Conservation (phyloP, 2,329 filamentous ascomycete species). For the Alternaria arbusti region DNA sequence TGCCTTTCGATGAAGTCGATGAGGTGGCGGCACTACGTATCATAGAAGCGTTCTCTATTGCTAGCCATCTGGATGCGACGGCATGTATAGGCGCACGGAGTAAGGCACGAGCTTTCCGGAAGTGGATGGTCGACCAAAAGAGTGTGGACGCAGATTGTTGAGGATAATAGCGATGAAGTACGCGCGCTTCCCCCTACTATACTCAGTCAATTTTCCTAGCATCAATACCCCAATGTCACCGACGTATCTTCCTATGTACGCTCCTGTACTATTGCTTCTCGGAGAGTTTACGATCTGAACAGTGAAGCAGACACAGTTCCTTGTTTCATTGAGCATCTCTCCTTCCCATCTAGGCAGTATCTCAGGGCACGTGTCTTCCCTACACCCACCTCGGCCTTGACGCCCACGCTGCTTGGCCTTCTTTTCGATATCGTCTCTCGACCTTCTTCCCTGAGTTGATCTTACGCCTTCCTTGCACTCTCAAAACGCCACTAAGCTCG, state of each 20-base stretch:
- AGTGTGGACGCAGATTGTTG: background rate
- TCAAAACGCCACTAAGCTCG: background rate
- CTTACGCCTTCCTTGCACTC: background rate
- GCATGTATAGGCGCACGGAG: conserved; percentile 3
- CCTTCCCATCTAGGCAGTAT: background rate
- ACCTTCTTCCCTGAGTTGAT: background rate
- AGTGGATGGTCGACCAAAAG: conserved; percentile 21
- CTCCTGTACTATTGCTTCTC: background rate
- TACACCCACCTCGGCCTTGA: background rate
- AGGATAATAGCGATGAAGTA: background rate
- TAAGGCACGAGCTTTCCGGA: conserved; percentile 29
- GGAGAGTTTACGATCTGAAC: background rate
- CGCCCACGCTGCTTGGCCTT: background rate
- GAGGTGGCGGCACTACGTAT: conserved; percentile 14
- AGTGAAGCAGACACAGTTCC: background rate
- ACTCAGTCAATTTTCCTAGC: background rate
- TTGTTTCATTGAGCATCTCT: background rate
- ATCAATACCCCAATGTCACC: background rate
- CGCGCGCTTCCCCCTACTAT: background rate
- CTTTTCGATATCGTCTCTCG: background rate
- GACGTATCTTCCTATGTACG: background rate
- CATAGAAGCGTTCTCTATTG: conserved; percentile 33
- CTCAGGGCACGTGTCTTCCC: background rate
- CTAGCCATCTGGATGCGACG: conserved; percentile 25
- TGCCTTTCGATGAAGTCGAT: conserved; percentile 22